These are phyloP conservation scores for Paracoccidioides lutzii DNA, from an alignment of 2,329 filamentous ascomycete species.

Conservation along the genomic window DNA sequence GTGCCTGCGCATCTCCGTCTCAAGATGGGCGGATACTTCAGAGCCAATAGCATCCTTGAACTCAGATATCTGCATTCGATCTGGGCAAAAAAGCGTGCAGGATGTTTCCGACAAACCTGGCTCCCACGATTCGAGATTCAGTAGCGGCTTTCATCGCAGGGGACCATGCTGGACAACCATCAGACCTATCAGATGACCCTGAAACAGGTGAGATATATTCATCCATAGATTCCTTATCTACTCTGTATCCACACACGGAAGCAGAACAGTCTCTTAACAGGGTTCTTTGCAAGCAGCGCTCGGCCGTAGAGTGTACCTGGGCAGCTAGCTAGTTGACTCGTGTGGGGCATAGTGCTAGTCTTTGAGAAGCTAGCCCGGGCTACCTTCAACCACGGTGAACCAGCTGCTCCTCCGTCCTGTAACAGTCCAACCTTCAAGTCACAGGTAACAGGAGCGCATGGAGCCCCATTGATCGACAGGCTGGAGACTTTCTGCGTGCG, in stretches of 20 bases:
- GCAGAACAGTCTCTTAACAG: background rate
- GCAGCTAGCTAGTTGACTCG: too few relatives aligned
- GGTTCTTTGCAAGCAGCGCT: too few relatives aligned
- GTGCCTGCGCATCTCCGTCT: background rate
- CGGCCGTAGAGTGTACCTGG: too few relatives aligned
- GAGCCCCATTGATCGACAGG: slow-evolving; percentile 1
- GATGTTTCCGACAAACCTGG: background rate
- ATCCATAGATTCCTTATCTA: background rate
- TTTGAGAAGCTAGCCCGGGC: too few relatives aligned
- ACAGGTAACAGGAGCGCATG: background rate
- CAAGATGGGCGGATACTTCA: background rate
- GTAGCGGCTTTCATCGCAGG: background rate
- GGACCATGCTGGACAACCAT: background rate
- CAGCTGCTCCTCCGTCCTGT: background rate
- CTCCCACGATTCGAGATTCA: background rate
- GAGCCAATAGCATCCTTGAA: background rate
- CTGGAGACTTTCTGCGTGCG: background rate
- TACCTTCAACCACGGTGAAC: too few relatives aligned
- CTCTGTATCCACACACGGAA: background rate
- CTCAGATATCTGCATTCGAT: background rate
- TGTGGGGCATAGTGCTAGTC: too few relatives aligned
- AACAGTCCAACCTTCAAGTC: background rate
- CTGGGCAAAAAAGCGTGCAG: background rate
- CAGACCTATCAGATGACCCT: background rate
- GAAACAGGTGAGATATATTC: background rate